These are phyloP conservation scores for Diatrype stigma DNA, from an alignment of 2,329 filamentous ascomycete species.

Conservation along the genomic window DNA sequence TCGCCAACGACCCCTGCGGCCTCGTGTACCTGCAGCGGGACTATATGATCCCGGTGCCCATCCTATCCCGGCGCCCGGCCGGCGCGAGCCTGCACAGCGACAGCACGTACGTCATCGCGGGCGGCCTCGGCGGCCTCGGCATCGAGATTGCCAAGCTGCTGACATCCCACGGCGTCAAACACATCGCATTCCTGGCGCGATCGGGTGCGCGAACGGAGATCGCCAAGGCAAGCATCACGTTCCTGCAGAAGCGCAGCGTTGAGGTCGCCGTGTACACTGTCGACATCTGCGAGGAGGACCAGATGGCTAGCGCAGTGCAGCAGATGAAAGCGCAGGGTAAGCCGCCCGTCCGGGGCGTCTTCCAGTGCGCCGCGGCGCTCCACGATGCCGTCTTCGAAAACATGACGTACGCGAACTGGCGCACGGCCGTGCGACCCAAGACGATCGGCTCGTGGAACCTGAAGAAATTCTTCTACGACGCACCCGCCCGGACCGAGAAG, in stretches of 20 bases:
- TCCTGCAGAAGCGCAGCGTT: slow-evolving; percentile 32
- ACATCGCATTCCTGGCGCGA: slow-evolving; percentile 51
- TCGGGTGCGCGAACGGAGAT: slow-evolving; percentile 32
- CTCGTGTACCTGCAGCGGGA: slow-evolving; percentile 8
- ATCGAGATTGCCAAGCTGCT: slow-evolving; percentile 49
- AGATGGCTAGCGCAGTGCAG: slow-evolving; percentile 21
- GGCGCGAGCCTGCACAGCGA: slow-evolving; percentile 13
- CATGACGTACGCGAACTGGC: slow-evolving; percentile 34
- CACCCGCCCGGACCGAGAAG: too few relatives aligned
- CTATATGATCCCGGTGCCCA: slow-evolving; percentile 6
- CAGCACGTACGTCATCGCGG: slow-evolving; percentile 51
- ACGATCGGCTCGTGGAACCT: slow-evolving; percentile 46
- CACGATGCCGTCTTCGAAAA: slow-evolving; percentile 18
- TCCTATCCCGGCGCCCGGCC: slow-evolving; percentile 6
- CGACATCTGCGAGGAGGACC: slow-evolving; percentile 38
- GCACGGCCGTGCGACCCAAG: slow-evolving; percentile 42
- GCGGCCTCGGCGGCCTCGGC: slow-evolving; percentile 56
- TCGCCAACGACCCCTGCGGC: background rate
- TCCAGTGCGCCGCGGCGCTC: slow-evolving; percentile 35
- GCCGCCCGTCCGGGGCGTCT: slow-evolving; percentile 33
- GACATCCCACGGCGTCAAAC: slow-evolving; percentile 43
- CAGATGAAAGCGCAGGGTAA: slow-evolving; percentile 25
- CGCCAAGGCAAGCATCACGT: slow-evolving; percentile 17
- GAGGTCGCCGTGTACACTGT: slow-evolving; percentile 31
- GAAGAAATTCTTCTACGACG: slow-evolving; percentile 33